Conservation (phyloP, 108 stramenopile genomes). For the Cyclotella atomus region DNA sequence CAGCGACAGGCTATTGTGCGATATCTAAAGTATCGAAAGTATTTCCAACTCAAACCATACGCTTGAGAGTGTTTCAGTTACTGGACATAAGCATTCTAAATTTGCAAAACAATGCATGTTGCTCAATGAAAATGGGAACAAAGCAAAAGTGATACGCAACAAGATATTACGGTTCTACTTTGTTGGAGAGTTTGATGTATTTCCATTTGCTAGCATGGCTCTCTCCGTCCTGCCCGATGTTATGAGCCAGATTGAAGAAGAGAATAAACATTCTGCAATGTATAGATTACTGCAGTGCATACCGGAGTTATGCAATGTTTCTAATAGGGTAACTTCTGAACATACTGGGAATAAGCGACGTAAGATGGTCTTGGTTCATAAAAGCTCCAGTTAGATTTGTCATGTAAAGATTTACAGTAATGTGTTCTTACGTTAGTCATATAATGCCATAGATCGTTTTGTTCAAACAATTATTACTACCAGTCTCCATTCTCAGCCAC, state of each 20-base stretch:
- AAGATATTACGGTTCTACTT: neutral
- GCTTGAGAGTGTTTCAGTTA: too few relatives aligned
- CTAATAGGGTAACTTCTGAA: neutral
- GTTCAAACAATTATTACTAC: too few relatives aligned
- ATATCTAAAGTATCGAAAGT: too few relatives aligned
- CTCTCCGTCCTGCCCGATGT: neutral
- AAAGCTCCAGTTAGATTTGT: too few relatives aligned
- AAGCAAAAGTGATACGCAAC: neutral
- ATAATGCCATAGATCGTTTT: too few relatives aligned
- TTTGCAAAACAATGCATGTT: too few relatives aligned
- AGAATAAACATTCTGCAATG: neutral
- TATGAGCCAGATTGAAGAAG: neutral
- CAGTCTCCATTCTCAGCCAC: conserved; percentile 13
- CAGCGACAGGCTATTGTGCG: too few relatives aligned
- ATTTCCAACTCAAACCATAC: too few relatives aligned
- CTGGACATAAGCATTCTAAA: too few relatives aligned
- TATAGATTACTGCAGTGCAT: neutral
- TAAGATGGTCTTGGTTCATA: neutral
- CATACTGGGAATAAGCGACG: neutral
- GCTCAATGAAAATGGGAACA: neutral
- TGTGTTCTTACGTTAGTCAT: too few relatives aligned
- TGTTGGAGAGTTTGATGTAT: neutral
- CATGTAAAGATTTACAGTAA: too few relatives aligned
- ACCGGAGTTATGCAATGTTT: neutral
- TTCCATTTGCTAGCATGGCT: neutral